Percentiles rank a stretch among this genome's conserved stretches.
Evolutionary conservation across 2,329 filamentous ascomycete species (phyloP).

Genomic region (Fusarium verticillioides): DNA sequence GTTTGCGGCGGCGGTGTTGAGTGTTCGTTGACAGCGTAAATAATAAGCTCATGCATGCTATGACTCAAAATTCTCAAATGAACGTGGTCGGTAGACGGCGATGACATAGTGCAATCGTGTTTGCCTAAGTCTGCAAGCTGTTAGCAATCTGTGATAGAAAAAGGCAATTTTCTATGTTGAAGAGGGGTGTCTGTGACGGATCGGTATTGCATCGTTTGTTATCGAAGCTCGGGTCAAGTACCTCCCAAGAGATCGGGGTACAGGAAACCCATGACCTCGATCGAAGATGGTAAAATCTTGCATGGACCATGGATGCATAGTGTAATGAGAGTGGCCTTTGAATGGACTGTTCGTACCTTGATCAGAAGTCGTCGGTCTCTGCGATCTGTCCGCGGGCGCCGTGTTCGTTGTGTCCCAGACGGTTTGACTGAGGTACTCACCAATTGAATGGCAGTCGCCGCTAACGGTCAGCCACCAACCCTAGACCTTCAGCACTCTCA

Average conservation of each 20-base stretch:
- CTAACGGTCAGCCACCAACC: neutral
- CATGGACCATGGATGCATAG: rapidly evolving
- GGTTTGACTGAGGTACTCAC: neutral
- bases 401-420: neutral
- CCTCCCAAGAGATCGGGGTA: neutral
- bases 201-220: neutral
- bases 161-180: neutral
- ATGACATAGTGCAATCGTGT: rapidly evolving
- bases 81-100: neutral
- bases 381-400: no score
- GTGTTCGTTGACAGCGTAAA: conserved; percentile 6
- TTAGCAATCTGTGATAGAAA: rapidly evolving
- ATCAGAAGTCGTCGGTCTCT: neutral
- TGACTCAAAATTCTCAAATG: neutral
- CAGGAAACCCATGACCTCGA: neutral
- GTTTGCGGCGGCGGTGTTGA: neutral
- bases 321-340: rapidly evolving
- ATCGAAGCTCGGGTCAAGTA: neutral
- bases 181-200: neutral
- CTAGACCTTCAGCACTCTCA: neutral
- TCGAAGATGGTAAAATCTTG: rapidly evolving
- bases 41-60: conserved; percentile 28
- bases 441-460: neutral
- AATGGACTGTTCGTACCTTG: no score
- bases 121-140: rapidly evolving